Evolutionary conservation across 176 grass and related monocot species (phyloP), one percentile per base, ranked within the genome.

Genomic region (Bonia amplexicaulis): DNA sequence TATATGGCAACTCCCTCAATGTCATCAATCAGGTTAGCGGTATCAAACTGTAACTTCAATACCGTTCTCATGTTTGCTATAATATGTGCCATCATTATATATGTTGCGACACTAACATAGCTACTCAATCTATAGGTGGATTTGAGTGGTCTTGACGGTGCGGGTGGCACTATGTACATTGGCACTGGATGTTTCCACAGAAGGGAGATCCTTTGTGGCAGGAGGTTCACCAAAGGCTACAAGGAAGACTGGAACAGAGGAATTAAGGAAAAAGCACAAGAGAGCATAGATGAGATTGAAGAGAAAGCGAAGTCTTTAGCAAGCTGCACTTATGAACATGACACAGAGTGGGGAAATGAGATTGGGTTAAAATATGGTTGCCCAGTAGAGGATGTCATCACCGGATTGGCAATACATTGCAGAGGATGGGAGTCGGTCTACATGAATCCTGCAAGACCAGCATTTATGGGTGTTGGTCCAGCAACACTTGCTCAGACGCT

Each of bases 121-220:
- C 17, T 70, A 81, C 12, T 91, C 9, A 48, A 85, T 92, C 80
- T 75, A n/a, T 78, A 92, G 91, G 85, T 93, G 66, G 91, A 93
- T 68, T 0, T 91, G 48, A 7, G 0, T 74, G 95, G 92, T 37
- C 6, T 92, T 2, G 91, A 98, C 57, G 62, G 80, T 85, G 44
- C 73, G 47, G 96, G 91, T 35, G 96, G 96, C 6, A 68, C 87
- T 61, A 5, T 85, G 13, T 98, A 92, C 63, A 68, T 92, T 41
- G 96, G 91, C 78, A 83, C 91, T 12, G 96, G 91, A 63, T 90
- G 93, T 80, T 98, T 93, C 89, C 93, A 98, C 65, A 90, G 88
- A 86, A 92, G 93, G 74, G 91, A 92, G 55, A 66, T 73, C 64
- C 87, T 98, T 26, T 88, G 90, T 6, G 96, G 96, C 17, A 85